Conservation (phyloP, 2,329 filamentous ascomycete genomes). For the Ophiostoma sp. region DNA sequence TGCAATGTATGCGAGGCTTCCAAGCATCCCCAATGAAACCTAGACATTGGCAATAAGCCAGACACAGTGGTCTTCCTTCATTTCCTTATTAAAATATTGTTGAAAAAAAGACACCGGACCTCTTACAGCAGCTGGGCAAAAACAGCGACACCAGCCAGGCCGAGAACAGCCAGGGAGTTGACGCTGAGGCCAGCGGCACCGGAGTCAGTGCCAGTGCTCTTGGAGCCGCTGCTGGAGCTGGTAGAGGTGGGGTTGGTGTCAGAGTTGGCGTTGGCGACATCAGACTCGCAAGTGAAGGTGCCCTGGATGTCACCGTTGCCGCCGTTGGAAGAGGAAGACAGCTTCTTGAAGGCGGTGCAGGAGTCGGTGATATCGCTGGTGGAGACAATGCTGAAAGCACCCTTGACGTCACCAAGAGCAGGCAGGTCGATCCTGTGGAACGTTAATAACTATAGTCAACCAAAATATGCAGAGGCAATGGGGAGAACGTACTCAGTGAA, state of each 20-base stretch:
- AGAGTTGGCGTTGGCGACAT: constrained; percentile 49
- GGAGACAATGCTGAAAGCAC: constrained; percentile 64
- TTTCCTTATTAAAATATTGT: constrained; percentile 21
- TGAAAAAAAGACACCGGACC: constrained; percentile 17
- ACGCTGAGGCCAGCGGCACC: constrained; percentile 43
- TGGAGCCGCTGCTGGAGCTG: constrained; percentile 32
- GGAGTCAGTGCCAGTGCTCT: constrained; percentile 33
- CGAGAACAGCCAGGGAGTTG: constrained; percentile 45
- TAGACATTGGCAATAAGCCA: constrained; percentile 9
- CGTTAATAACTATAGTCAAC: constrained; percentile 27
- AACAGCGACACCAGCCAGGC: constrained; percentile 37
- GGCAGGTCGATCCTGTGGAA: constrained; percentile 62
- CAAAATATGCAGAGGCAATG: not conserved
- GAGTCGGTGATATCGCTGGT: constrained; percentile 55
- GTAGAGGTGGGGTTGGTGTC: constrained; percentile 36
- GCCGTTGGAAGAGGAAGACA: constrained; percentile 36
- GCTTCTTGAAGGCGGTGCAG: constrained; percentile 50
- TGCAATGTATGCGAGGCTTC: constrained; percentile 10
- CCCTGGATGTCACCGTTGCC: constrained; percentile 45
- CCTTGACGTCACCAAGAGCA: constrained; percentile 59
- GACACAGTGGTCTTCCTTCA: constrained; percentile 8
- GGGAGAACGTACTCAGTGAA: constrained; percentile 65
- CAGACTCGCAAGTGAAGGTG: constrained; percentile 45
- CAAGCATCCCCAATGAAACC: constrained; percentile 10
- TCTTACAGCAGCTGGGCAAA: constrained; percentile 50